Conservation (phyloP, 176 grass and related monocot genomes). For the Aegilops bicornis region DNA sequence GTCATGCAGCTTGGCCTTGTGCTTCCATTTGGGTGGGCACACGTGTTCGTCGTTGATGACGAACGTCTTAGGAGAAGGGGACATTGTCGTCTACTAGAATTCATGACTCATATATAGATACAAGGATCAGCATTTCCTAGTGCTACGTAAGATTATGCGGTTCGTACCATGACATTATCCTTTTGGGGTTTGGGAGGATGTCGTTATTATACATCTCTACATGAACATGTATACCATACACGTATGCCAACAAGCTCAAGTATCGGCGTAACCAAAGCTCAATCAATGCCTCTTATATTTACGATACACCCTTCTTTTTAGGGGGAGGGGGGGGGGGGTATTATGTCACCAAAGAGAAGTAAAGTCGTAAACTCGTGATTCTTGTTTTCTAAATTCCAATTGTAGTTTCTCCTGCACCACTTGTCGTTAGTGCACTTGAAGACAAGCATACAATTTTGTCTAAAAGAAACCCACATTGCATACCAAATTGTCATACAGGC, state of each 20-base stretch:
- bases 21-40: neutral
- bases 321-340: too few relatives aligned
- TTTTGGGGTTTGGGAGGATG: neutral
- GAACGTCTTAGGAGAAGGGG: neutral
- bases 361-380: neutral
- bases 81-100: neutral
- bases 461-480: neutral
- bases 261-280: neutral
- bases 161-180: neutral
- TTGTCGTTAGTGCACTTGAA: neutral
- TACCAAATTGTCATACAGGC: neutral
- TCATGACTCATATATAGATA: conserved; percentile 17
- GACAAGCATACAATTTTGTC: neutral
- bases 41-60: neutral
- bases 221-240: neutral
- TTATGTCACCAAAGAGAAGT: neutral
- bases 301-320: neutral
- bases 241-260: neutral
- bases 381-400: neutral
- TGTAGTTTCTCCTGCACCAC: neutral
- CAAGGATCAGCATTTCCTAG: neutral
- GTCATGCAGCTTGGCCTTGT: neutral
- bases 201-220: conserved; percentile 2
- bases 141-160: neutral
- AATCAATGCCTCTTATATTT: neutral